phyloP scores from a whole-genome alignment of 306 rosid genomes.

The Begonia peltatifolia region DNA sequence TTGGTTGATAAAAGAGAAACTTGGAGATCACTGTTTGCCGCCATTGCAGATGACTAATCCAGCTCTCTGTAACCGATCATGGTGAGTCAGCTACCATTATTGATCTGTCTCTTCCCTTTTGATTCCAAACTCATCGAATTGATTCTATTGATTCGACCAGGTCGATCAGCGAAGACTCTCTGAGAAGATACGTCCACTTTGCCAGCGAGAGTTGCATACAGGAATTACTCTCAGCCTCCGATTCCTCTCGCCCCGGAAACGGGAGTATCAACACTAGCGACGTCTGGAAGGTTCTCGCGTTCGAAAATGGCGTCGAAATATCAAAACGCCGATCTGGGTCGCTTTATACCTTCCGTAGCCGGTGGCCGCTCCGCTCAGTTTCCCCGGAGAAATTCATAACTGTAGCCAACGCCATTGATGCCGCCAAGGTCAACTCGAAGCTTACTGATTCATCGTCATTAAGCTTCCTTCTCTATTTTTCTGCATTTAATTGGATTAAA shows the following conservation, averaged over 20 bases:
- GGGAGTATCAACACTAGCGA: background rate
- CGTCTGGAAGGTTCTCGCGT: conserved; percentile 52
- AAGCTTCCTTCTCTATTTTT: background rate
- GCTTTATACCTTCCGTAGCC: conserved; percentile 63
- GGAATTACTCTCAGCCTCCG: conserved; percentile 54
- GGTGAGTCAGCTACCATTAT: conserved; percentile 16
- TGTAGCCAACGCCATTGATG: conserved; percentile 79
- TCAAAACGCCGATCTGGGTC: conserved; percentile 68
- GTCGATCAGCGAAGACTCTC: conserved; percentile 83
- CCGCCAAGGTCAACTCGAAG: conserved; percentile 51
- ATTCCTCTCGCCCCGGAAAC: background rate
- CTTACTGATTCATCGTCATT: too few relatives aligned
- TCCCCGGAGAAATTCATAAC: conserved; percentile 66
- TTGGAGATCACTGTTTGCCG: conserved; percentile 1
- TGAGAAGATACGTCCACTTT: conserved; percentile 60
- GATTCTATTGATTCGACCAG: conserved; percentile 12
- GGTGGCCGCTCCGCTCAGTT: conserved; percentile 57
- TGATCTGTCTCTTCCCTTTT: too few relatives aligned
- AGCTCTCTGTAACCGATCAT: conserved; percentile 65
- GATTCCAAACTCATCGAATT: too few relatives aligned
- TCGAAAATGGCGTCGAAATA: conserved; percentile 68
- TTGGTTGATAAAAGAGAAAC: conserved; percentile 3
- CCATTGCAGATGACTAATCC: conserved; percentile 33
- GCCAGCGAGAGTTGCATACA: conserved; percentile 82
- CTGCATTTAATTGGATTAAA: background rate